Evolutionary conservation across 345 rosid genomes (phyloP), one percentile per base, ranked within the genome.

Genomic region (Cochlearia excelsa): DNA sequence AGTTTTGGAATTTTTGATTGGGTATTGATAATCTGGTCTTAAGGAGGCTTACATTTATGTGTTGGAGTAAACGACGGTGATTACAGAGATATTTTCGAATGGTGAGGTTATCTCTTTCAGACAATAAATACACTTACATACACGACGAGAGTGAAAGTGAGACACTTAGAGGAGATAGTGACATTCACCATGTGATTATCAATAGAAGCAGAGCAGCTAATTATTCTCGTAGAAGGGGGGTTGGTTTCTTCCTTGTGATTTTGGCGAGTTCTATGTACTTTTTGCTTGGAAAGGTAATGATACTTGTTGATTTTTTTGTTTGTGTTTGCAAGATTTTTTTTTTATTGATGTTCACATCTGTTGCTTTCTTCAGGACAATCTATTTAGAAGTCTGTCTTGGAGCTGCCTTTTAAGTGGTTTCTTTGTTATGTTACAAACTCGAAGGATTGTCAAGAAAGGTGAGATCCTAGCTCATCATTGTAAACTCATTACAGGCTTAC

Each of bases 391-490:
- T 71, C 51, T 75, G 59, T 72, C 74, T 11, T 79, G 82, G 86
- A 72, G 80, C 75, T 72, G 71, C 59, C 63, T 80, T 48, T 70
- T 80, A 7, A 71, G 74, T 71, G 91, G 74, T 68, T 58, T 78
- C 37, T 55, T 85, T 48, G 47, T 78, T 63, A 61, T 73, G 56
- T 47, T 80, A 33, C 61, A 76, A 66, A 50, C 65, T 27, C 69
- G 70, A 80, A 87, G 72, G 65, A 43, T 69, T 67, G 79, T 82
- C 61, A 65, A 76, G 68, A 79, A 79, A 85, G 96, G 96, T 88
- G 63, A 68, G 79, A 55, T 45, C 49, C 28, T 46, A 37, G n/a
- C 9, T 16, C 23, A 16, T 16, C 23, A 16, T 16, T 16, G 23
- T 16, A 16, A 16, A 16, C 23, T 16, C 23, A 34, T 71, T 47